A percentile compares a stretch with the other conserved stretches of the same genome.
Conservation (phyloP, 2,329 filamentous ascomycete species). For the Sarocladium oryzae region DNA sequence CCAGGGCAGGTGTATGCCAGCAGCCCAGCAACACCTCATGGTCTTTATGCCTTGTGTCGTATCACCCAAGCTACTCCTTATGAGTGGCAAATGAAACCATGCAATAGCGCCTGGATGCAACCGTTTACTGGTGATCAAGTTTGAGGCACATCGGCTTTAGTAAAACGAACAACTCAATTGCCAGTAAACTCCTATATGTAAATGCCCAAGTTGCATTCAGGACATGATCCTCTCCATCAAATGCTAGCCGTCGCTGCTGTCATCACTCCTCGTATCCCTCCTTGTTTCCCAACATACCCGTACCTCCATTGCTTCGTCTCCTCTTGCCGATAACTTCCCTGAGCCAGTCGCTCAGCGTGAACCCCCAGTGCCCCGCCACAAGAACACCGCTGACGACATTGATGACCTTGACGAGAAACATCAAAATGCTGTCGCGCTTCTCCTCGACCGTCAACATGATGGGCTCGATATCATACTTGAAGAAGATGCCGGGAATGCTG, state of each 20-base stretch:
- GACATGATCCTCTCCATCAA: too few relatives aligned
- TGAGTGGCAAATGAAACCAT: too few relatives aligned
- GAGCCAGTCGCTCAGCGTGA: constrained; percentile 74
- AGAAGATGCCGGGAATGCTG: constrained; percentile 80
- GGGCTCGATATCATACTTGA: constrained; percentile 99
- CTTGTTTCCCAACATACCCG: constrained; percentile 45
- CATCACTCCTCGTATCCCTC: constrained; percentile 22
- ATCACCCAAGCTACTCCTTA: too few relatives aligned
- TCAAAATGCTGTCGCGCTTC: constrained; percentile 66
- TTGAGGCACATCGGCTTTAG: not conserved
- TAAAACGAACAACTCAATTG: not conserved
- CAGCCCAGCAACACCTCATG: too few relatives aligned
- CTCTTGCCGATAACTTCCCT: constrained; percentile 47
- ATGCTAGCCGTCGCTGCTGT: not conserved
- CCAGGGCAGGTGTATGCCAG: too few relatives aligned
- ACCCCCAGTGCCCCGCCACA: constrained; percentile 91
- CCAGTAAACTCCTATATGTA: constrained; percentile 6
- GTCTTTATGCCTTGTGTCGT: too few relatives aligned
- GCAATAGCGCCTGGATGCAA: too few relatives aligned
- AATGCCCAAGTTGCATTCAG: constrained; percentile 7
- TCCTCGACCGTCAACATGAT: constrained; percentile 83
- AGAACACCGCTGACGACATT: constrained; percentile 89
- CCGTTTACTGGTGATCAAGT: too few relatives aligned
- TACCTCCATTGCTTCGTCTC: constrained; percentile 35
- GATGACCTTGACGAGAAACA: constrained; percentile 73